phyloP scores from a whole-genome alignment of 2,329 filamentous ascomycete genomes.

The Hypoxylon sp. region DNA sequence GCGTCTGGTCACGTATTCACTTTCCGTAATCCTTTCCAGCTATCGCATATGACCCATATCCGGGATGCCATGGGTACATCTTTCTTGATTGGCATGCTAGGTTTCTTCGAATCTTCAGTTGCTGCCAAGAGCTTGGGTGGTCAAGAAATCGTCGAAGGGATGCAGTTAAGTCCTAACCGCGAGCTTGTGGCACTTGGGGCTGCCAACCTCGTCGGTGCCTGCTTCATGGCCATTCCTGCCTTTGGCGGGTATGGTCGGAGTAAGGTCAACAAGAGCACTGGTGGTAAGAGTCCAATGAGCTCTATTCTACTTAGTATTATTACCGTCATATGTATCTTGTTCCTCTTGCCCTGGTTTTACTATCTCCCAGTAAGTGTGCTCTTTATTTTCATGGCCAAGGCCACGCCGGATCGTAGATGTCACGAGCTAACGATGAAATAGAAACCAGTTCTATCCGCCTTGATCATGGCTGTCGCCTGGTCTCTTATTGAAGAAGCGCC shows the following conservation, averaged over 20 bases:
- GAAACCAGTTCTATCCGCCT: constrained; percentile 93
- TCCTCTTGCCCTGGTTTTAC: constrained; percentile 91
- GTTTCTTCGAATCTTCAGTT: constrained; percentile 98
- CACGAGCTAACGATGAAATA: constrained; percentile 56
- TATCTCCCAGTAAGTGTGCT: constrained; percentile 84
- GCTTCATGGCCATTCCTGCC: constrained; percentile 92
- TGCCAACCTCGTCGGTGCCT: constrained; percentile 90
- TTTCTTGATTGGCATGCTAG: constrained; percentile 92
- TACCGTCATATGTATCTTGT: constrained; percentile 84
- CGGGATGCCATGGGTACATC: constrained; percentile 90
- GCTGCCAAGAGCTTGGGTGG: constrained; percentile 91
- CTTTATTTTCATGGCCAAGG: neutral
- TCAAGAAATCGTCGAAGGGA: constrained; percentile 78
- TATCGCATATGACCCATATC: constrained; percentile 83
- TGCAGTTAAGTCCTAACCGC: constrained; percentile 89
- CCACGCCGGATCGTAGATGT: neutral
- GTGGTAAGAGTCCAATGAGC: constrained; percentile 93
- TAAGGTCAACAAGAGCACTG: constrained; percentile 94
- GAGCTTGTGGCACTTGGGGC: constrained; percentile 93
- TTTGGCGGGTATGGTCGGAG: constrained; percentile 97
- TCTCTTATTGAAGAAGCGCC: constrained; percentile 96
- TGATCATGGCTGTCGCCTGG: constrained; percentile 96
- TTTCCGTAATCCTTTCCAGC: constrained; percentile 88
- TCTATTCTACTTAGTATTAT: constrained; percentile 89
- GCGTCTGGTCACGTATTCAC: constrained; percentile 79